Percentiles rank a stretch among this genome's conserved stretches.
phyloP scores from a whole-genome alignment of 768 basidiomycete genomes.

The Trametes coccinea region DNA sequence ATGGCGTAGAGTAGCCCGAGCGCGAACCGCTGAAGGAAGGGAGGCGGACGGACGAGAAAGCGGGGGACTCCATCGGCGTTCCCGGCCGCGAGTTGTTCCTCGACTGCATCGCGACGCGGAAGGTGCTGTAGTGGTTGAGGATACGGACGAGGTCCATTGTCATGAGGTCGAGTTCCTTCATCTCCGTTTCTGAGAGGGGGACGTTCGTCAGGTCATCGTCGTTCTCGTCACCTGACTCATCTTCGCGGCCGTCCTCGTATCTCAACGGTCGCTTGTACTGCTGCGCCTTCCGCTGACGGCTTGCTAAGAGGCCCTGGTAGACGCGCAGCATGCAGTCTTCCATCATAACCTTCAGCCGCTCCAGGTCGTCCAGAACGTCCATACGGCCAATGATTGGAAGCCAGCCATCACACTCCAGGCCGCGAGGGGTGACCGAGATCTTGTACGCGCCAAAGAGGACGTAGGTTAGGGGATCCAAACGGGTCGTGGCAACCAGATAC shows the following conservation, averaged over 20 bases:
- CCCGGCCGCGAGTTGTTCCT: constrained; percentile 63
- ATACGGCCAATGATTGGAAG: constrained; percentile 71
- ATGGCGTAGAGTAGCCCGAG: constrained; percentile 65
- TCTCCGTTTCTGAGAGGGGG: constrained; percentile 65
- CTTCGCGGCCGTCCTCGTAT: constrained; percentile 43
- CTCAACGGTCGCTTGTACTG: constrained; percentile 36
- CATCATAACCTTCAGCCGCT: constrained; percentile 74
- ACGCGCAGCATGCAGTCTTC: constrained; percentile 87
- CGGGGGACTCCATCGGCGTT: constrained; percentile 61
- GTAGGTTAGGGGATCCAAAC: constrained; percentile 85
- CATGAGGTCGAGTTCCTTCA: constrained; percentile 72
- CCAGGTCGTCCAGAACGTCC: constrained; percentile 78
- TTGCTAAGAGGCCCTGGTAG: constrained; percentile 75
- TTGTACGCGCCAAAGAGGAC: constrained; percentile 88
- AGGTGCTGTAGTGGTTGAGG: constrained; percentile 69
- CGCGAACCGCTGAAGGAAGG: constrained; percentile 37
- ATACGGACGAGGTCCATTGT: constrained; percentile 75
- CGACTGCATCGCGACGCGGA: constrained; percentile 58
- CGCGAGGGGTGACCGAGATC: constrained; percentile 65
- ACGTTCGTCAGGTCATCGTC: constrained; percentile 44
- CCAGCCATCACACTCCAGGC: constrained; percentile 90
- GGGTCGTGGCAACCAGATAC: constrained; percentile 77
- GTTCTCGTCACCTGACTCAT: constrained; percentile 62
- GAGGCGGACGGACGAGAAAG: constrained; percentile 38
- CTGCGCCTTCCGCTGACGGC: constrained; percentile 33